phyloP scores from a whole-genome alignment of 805 yeast species.

The Wickerhamiella sorbophila region DNA sequence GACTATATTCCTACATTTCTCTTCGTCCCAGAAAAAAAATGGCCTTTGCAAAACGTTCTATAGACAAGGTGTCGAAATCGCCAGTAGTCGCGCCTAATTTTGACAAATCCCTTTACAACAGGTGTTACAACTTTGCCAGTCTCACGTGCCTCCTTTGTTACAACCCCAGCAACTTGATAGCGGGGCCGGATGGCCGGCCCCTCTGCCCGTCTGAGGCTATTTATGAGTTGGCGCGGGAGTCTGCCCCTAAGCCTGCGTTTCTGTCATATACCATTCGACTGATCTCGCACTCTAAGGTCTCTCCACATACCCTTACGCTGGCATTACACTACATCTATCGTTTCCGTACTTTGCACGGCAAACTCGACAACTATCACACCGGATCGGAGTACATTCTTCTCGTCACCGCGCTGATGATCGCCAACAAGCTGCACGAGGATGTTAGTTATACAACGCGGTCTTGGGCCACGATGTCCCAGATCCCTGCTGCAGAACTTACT shows the following conservation, averaged over 20 bases:
- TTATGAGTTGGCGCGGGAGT: conserved; percentile 1
- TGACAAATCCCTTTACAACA: not conserved
- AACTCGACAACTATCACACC: conserved; percentile 18
- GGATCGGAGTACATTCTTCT: conserved; percentile 29
- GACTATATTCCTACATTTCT: too few species aligned
- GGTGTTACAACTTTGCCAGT: conserved; percentile 17
- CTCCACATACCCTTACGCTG: conserved; percentile 21
- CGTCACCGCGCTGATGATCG: conserved; percentile 53
- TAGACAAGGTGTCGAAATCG: too few species aligned
- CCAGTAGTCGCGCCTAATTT: too few species aligned
- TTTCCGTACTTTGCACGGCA: conserved; percentile 16
- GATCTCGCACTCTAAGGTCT: conserved; percentile 21
- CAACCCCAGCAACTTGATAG: conserved; percentile 12
- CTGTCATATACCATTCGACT: conserved; percentile 19
- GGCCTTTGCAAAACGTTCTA: too few species aligned
- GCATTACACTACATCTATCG: conserved; percentile 24
- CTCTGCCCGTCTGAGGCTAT: conserved; percentile 3
- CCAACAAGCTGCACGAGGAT: conserved; percentile 87
- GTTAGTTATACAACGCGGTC: conserved; percentile 82
- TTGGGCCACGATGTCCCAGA: conserved; percentile 82
- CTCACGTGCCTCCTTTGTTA: conserved; percentile 24
- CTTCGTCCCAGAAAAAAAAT: too few species aligned
- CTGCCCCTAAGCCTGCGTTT: conserved; percentile 18
- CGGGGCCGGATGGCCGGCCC: not conserved
- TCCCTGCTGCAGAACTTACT: conserved; percentile 43